Evolutionary conservation across 345 rosid species (phyloP).

Genomic region (Gossypium stocksii): DNA sequence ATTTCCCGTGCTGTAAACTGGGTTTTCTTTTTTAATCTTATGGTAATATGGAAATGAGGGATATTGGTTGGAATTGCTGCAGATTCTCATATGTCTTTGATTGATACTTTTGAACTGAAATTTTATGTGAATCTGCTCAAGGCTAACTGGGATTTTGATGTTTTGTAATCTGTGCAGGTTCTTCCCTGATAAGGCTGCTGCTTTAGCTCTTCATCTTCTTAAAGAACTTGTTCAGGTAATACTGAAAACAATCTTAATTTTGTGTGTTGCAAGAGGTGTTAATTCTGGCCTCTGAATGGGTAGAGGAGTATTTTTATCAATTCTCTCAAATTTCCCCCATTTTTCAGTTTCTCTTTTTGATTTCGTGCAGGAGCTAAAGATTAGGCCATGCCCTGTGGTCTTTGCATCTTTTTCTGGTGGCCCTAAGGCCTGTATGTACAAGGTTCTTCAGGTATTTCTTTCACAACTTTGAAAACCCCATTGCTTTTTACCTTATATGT

Average conservation of each 20-base stretch:
- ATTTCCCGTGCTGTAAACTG: background rate
- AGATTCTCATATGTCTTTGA: background rate
- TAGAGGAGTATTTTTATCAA: background rate
- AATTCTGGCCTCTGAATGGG: background rate
- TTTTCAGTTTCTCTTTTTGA: slow-evolving; percentile 4
- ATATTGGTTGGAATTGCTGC: background rate
- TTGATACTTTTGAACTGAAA: background rate
- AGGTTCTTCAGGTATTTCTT: slow-evolving; percentile 74
- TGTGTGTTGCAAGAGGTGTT: background rate
- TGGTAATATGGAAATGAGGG: background rate
- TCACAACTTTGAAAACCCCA: background rate
- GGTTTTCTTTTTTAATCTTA: background rate
- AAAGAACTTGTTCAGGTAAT: slow-evolving; percentile 60
- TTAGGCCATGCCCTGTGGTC: slow-evolving; percentile 65
- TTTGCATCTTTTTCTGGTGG: slow-evolving; percentile 91
- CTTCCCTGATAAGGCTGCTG: slow-evolving; percentile 73
- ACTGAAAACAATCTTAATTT: background rate
- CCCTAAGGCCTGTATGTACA: slow-evolving; percentile 87
- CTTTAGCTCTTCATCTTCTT: slow-evolving; percentile 57
- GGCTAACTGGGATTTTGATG: slow-evolving; percentile 5
- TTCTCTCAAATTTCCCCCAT: background rate
- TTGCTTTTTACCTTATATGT: background rate
- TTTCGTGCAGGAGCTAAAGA: slow-evolving; percentile 62
- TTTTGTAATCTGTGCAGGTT: slow-evolving; percentile 52
- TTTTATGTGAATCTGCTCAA: background rate